A percentile compares a stretch with the other conserved stretches of the same genome.
Evolutionary conservation across 1,284 basidiomycete genomes (phyloP).

Genomic region (Papiliotrema fonsecae): DNA sequence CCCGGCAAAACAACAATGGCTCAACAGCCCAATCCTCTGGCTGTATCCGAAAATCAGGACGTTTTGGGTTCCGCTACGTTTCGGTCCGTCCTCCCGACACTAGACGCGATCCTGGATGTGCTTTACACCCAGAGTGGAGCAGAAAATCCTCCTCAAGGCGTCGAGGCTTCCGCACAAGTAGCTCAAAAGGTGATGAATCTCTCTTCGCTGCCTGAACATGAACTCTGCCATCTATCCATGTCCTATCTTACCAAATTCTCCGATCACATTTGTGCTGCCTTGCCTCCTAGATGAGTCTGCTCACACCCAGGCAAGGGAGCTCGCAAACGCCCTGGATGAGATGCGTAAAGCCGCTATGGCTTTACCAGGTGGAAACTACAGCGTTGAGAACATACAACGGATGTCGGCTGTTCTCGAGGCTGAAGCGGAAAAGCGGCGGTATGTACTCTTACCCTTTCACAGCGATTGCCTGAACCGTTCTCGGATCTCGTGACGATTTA

Average conservation of each 20-base stretch:
- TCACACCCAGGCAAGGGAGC: conserved; percentile 1
- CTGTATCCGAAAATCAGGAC: background rate
- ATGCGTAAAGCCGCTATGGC: conserved; percentile 2
- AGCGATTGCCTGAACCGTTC: too few relatives aligned
- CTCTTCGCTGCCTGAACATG: too few relatives aligned
- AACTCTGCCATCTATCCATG: too few relatives aligned
- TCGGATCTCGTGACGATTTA: background rate
- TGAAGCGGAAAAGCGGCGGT: conserved; percentile 7
- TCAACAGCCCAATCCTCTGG: background rate
- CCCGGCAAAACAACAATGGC: background rate
- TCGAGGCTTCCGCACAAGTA: conserved; percentile 3
- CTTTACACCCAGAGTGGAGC: background rate
- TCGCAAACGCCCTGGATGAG: background rate
- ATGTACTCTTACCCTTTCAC: too few relatives aligned
- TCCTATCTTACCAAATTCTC: background rate
- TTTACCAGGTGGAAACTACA: conserved; percentile 1
- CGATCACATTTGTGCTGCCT: too few relatives aligned
- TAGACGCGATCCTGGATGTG: background rate
- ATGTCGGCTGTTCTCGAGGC: background rate
- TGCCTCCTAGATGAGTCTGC: too few relatives aligned
- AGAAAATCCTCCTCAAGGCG: background rate
- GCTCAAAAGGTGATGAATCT: conserved; percentile 2
- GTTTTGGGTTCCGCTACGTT: background rate
- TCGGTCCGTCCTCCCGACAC: background rate
- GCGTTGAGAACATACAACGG: background rate